phyloP scores from a whole-genome alignment of 352 stramenopile genomes.

The Phytophthora aleatoria region DNA sequence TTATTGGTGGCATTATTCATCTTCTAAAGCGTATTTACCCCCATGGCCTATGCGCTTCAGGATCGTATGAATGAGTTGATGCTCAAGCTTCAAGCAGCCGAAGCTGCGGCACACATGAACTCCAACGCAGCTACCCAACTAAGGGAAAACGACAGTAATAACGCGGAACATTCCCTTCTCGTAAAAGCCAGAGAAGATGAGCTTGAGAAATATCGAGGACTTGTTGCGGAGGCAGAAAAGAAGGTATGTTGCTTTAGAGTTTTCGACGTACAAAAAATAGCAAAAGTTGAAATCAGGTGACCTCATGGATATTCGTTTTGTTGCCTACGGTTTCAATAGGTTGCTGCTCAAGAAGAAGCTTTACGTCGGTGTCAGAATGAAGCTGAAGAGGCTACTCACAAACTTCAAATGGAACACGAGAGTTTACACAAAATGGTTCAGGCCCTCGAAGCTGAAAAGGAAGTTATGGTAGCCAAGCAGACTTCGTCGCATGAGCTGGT shows the following conservation, averaged over 20 bases:
- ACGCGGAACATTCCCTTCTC: constrained; percentile 25
- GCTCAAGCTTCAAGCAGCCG: constrained; percentile 64
- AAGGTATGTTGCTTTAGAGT: constrained; percentile 36
- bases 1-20: neutral
- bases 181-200: constrained; percentile 55
- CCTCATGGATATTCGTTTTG: neutral
- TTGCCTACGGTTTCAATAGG: constrained; percentile 25
- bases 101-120: constrained; percentile 42
- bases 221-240: constrained; percentile 48
- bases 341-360: constrained; percentile 51
- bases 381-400: constrained; percentile 55
- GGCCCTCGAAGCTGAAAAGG: constrained; percentile 57
- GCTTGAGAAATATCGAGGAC: constrained; percentile 50
- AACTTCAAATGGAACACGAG: constrained; percentile 57
- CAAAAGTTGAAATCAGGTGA: neutral
- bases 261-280: neutral
- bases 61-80: constrained; percentile 56
- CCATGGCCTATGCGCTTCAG: constrained; percentile 12
- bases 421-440: constrained; percentile 50
- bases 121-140: constrained; percentile 13
- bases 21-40: neutral
- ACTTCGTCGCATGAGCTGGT: constrained; percentile 68
- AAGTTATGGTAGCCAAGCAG: constrained; percentile 52
- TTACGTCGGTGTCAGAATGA: constrained; percentile 42
- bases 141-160: constrained; percentile 31